These are phyloP conservation scores for Umbilicus rupestris DNA, from an alignment of 164 flowering plant species.

Conservation along the genomic window DNA sequence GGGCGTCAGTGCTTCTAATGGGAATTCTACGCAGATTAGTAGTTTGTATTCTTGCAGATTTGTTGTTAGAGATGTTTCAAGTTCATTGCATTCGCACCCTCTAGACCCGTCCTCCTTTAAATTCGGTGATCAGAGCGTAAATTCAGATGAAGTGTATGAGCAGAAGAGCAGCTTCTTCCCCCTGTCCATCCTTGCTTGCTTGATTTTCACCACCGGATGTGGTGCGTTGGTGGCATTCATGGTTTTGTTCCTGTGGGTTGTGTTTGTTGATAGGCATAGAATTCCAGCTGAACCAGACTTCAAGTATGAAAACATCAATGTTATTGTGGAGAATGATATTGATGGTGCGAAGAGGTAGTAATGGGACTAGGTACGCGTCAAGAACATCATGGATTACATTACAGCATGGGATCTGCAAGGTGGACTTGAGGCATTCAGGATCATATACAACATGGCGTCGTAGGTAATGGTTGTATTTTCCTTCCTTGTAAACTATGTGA, in stretches of 20 bases:
- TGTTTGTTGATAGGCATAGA: conserved; percentile 11
- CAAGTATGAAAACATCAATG: conserved; percentile 20
- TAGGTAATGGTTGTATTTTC: not conserved
- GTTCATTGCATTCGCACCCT: conserved; percentile 24
- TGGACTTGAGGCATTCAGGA: not conserved
- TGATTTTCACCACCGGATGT: conserved; percentile 21
- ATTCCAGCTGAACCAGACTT: conserved; percentile 11
- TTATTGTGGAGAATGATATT: conserved; percentile 9
- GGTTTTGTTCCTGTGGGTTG: conserved; percentile 19
- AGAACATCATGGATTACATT: not conserved
- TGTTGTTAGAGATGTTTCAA: conserved; percentile 11
- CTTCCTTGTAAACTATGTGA: not conserved
- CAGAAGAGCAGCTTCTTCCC: conserved; percentile 12
- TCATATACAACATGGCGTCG: not conserved
- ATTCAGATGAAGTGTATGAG: not conserved
- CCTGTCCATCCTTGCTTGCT: conserved; percentile 16
- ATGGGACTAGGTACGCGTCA: not conserved
- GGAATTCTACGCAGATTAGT: conserved; percentile 14
- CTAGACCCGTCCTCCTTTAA: conserved; percentile 15
- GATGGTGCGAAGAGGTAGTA: conserved; percentile 5
- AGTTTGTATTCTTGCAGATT: conserved; percentile 25
- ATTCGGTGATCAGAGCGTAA: not conserved
- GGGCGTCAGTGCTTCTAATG: conserved; percentile 16
- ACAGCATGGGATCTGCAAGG: not conserved
- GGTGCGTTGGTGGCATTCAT: conserved; percentile 21